Evolutionary conservation across 148 eudicot genomes (phyloP), one percentile per base, ranked within the genome.

Genomic region (Silene uniflora): DNA sequence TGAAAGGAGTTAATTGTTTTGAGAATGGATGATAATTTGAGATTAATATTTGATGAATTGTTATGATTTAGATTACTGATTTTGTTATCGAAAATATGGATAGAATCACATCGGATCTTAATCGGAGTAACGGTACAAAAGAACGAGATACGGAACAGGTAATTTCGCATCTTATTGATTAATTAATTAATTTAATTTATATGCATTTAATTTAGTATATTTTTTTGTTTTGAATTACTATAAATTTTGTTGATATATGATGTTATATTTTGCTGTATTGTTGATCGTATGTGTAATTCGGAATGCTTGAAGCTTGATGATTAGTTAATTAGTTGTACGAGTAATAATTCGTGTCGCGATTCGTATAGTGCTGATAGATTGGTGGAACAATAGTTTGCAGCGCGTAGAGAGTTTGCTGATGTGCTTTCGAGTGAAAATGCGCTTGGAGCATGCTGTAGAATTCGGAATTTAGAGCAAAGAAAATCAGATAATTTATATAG

Each of bases 131-230:
- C 46, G 88, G 89, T 29, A 75, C 86, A 0, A 86, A 81, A 9
- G 96, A 91, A 80, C 80, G 96, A 44, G 96, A 91, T 78, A 81
- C 81, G 63, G 96, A 91, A 82, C 96, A 91, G 89, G 96, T 91
- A 82, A 73, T 70, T 70, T 62, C 14, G 70, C 10, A 21, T 2
- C 52, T 75, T 54, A 19, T 76, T 17, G 47, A 24, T 21, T 73
- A 13, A 5, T 62, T 74, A 21, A 23, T 60, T 35, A 1, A 6
- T 21, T 59, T 52, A 67, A 27, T 67, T 67, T 68, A 0, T 68
- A 0, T 13, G 35, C 52, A 62, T 18, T n/a, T 6, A 22, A 65
- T 10, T 19, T 70, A 8, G 27, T 59, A 19, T n/a, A 29, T 72
- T 6, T 42, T 69, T 4, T 10, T 69, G 29, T 62, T 73, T 46